Evolutionary conservation across 1,284 basidiomycete genomes (phyloP), one percentile per base, ranked within the genome.

Genomic region (Tilletia caries): DNA sequence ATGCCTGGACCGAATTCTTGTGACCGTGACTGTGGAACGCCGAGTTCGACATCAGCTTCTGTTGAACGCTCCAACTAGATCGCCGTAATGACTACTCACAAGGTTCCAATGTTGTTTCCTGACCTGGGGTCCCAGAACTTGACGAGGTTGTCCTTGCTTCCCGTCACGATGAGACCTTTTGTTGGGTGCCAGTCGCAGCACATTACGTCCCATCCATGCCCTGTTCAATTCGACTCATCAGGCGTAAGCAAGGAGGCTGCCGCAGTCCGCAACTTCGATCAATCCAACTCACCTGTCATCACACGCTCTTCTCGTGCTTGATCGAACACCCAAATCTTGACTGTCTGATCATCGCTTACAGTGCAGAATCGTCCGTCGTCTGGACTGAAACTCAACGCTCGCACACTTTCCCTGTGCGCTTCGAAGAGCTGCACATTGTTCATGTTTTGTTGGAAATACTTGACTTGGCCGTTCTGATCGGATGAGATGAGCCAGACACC

Each of bases 361-460:
- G 92, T 95, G 2, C 92, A 95, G 83, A 98, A 98, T 64, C 92
- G 86, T 65, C 88, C 87, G 82, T 98, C 95, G 79, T 96, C 91
- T 1, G 95, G 94, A 74, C 91, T 91, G 83, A 95, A 98, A 71
- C 89, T 92, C 52, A 98, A 86, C 0, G 92, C 94, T 62, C 95
- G 88, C 70, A 97, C 92, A 3, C 93, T 77, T 41, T 83, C 82
- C 8, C 78, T 65, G 74, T 95, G 92, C 0, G 92, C 95, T 58
- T 91, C 88, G 88, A 94, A 95, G 5, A 92, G 92, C 70, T 92
- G 93, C 73, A 98, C 85, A 82, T 98, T 98, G 86, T 98, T 98
- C 91, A 98, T 93, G 83, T 98, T 97, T 44, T 92, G 92, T 77
- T 97, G 94, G 82, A 98, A 98, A 85, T 98, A 98, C 84, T 98